phyloP scores from a whole-genome alignment of 1,139 yeast genomes.

The Suhomyces panamericanus region DNA sequence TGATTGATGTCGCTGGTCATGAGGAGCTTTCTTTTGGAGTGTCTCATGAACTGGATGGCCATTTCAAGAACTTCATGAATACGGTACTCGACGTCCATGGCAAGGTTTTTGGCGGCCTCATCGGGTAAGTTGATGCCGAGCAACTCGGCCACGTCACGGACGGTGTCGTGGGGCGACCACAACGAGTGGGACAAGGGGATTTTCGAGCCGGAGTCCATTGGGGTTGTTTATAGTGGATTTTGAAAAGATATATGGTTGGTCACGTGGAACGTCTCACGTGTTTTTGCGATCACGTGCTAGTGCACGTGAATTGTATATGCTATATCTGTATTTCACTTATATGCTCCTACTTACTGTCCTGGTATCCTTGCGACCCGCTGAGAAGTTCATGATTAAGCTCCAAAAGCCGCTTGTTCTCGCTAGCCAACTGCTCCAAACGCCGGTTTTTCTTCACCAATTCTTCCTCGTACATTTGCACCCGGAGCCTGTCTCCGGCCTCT shows the following conservation, averaged over 20 bases:
- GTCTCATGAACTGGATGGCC: constrained; percentile 94
- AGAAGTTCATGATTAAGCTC: constrained; percentile 35
- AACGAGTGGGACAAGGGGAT: constrained; percentile 78
- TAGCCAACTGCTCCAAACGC: constrained; percentile 26
- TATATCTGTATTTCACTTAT: too few relatives aligned
- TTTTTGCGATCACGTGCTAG: too few relatives aligned
- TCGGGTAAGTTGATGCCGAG: constrained; percentile 84
- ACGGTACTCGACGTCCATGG: constrained; percentile 98
- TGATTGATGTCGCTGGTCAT: constrained; percentile 80
- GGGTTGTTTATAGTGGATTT: constrained; percentile 1
- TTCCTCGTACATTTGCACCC: constrained; percentile 24
- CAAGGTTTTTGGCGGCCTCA: constrained; percentile 90
- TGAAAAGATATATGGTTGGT: neutral
- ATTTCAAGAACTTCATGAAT: constrained; percentile 94
- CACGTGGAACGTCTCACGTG: neutral
- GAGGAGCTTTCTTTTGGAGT: constrained; percentile 79
- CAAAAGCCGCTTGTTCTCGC: constrained; percentile 34
- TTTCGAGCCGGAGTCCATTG: constrained; percentile 42
- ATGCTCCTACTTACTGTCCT: neutral
- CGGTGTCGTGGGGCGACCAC: constrained; percentile 98
- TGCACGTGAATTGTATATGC: too few relatives aligned
- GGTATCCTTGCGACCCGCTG: neutral
- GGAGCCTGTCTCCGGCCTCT: constrained; percentile 19
- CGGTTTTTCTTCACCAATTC: constrained; percentile 28
- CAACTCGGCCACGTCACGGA: constrained; percentile 92